Base-by-base conservation (phyloP, 106 monocot genomes). In the Dendrobium nobile region DNA sequence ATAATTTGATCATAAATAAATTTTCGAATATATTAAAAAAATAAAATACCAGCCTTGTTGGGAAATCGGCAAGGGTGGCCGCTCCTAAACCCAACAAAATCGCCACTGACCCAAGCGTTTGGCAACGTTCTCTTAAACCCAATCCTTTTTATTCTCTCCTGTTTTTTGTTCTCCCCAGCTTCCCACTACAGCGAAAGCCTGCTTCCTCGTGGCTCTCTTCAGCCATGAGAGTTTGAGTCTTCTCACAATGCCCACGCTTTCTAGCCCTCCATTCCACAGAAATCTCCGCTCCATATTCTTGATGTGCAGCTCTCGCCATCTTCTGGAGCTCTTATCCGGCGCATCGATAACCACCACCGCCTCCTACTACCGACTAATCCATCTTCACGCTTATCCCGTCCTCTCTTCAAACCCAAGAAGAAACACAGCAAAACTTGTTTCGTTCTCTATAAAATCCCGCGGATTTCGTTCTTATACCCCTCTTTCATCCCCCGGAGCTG, bases 391-490 rank as follows among this genome's bases (percentile, higher is more conserved):
- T 76, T 45, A 41, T 76, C 48, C 47, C 11, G 24, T 24, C 11
- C 24, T 47, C 24, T 27, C 18, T 13, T 26, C 15, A 8, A 76
- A 76, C 8, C 48, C 22, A 26, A 10, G 45, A 76, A 22, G 48
- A 76, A 51, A 27, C 20, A 47, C 3, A 1, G 27, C 10, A 5
- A 76, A 27, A 48, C 3, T 48, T 76, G 13, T 76, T 17, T 76
- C 47, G 8, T 48, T 9, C 76, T 47, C 76, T 13, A 9, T 47
- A 76, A 48, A 47, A 47, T 26, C 48, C 27, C 22, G 24, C 9
- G 76, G 76, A 2, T 76, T 76, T 76, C 76, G 76, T 48, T 51
- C 47, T 26, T 76, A 48, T 48, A 27, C 41, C 9, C 76, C 76
- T 15, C 48, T 27, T 51, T 48, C 48, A 48, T 76, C 76, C 76